Percentiles rank a stretch among this genome's conserved stretches.
phyloP scores from a whole-genome alignment of 176 grass and related monocot species.

The Musa troglodytarum region DNA sequence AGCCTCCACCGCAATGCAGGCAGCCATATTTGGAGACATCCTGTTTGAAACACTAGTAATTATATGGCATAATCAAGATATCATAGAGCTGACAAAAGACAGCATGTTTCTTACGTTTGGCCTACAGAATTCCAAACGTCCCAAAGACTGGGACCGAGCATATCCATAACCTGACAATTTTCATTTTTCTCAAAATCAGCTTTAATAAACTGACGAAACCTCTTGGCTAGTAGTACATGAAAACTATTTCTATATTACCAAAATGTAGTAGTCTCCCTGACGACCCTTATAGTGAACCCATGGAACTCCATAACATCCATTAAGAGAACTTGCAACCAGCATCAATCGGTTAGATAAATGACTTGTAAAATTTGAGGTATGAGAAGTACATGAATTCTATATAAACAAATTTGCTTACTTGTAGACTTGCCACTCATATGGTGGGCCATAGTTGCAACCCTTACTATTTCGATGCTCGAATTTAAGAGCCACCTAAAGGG shows the following conservation, averaged over 20 bases:
- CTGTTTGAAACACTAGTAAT: conserved; percentile 33
- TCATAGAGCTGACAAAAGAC: background rate
- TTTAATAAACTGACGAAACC: background rate
- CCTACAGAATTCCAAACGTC: conserved; percentile 98
- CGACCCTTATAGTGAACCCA: conserved; percentile 92
- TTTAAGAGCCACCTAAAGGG: conserved; percentile 75
- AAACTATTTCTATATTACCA: conserved; percentile 39
- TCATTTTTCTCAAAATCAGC: background rate
- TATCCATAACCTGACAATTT: conserved; percentile 86
- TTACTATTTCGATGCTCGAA: conserved; percentile 97
- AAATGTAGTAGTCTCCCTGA: conserved; percentile 90
- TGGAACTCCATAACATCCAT: conserved; percentile 89
- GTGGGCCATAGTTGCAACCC: conserved; percentile 94
- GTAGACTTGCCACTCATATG: conserved; percentile 98
- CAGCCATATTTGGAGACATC: conserved; percentile 85
- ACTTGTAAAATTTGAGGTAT: conserved; percentile 13
- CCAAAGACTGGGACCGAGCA: conserved; percentile 95
- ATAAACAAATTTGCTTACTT: conserved; percentile 44
- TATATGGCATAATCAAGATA: background rate
- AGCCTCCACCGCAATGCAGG: conserved; percentile 92
- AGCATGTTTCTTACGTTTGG: conserved; percentile 59
- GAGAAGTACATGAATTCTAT: background rate
- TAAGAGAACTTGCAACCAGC: conserved; percentile 51
- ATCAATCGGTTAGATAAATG: conserved; percentile 14
- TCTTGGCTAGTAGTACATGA: background rate